phyloP scores from a whole-genome alignment of 306 rosid genomes.

The Cyamopsis tetragonoloba region DNA sequence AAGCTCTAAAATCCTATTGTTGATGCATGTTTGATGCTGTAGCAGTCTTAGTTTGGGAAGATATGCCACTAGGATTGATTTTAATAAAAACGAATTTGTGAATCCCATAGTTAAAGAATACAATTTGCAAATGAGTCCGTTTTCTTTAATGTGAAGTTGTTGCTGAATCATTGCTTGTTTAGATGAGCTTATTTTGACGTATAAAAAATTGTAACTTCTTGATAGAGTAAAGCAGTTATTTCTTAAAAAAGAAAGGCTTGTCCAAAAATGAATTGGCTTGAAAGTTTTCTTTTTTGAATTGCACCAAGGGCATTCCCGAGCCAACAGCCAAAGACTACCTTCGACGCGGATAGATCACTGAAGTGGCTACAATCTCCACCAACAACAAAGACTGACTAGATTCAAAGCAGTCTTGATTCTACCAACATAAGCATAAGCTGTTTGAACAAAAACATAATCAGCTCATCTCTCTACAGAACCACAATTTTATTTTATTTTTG shows the following conservation, averaged over 20 bases:
- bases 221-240: not conserved
- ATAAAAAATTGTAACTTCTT: not conserved
- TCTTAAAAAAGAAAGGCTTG: not conserved
- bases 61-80: not conserved
- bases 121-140: not conserved
- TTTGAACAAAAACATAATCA: too few species aligned
- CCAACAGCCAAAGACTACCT: too few species aligned
- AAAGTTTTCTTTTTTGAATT: not conserved
- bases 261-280: not conserved
- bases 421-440: not conserved
- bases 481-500: too few species aligned
- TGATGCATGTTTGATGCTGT: not conserved
- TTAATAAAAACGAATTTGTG: not conserved
- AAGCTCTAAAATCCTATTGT: slow-evolving; percentile 17
- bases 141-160: not conserved
- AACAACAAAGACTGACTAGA: slow-evolving; percentile 1
- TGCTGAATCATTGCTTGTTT: not conserved
- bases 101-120: not conserved
- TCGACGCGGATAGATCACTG: too few species aligned
- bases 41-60: slow-evolving; percentile 15
- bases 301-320: too few species aligned
- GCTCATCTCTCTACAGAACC: too few species aligned
- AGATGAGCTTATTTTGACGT: not conserved
- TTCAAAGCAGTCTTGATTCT: not conserved
- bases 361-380: too few species aligned